phyloP scores from a whole-genome alignment of 2,329 filamentous ascomycete species.

The Beauveria scarabaeidicola region DNA sequence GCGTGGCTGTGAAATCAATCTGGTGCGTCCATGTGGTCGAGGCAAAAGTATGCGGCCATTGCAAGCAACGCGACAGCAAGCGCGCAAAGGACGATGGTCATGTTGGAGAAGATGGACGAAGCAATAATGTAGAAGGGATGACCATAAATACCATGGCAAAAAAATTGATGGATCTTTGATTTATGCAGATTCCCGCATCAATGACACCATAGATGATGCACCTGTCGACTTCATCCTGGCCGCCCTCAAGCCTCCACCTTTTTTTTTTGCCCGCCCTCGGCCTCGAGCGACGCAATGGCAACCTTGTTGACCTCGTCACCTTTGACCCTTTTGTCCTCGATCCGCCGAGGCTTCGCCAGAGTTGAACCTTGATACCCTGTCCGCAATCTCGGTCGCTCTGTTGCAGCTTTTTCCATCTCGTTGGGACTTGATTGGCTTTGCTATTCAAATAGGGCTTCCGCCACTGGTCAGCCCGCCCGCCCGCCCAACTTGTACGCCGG shows the following conservation, averaged over 20 bases:
- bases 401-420: background rate
- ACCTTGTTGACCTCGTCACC: constrained; percentile 3
- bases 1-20: no score
- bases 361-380: background rate
- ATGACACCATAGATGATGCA: background rate
- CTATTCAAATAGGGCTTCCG: background rate
- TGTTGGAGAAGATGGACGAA: background rate
- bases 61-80: no score
- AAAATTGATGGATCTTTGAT: background rate
- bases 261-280: background rate
- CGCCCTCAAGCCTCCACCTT: constrained; percentile 2
- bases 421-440: background rate
- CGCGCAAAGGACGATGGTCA: background rate
- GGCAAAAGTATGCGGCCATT: no score
- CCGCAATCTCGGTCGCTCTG: background rate
- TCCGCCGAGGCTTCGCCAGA: background rate
- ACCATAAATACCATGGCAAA: no score
- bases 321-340: background rate
- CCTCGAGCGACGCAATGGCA: background rate
- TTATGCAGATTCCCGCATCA: background rate
- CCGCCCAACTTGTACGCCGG: background rate
- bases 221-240: constrained; percentile 2
- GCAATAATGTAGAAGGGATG: background rate
- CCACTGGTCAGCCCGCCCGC: background rate
- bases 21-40: no score